Conservation (phyloP, 345 rosid species). For the Psidium guajava region DNA sequence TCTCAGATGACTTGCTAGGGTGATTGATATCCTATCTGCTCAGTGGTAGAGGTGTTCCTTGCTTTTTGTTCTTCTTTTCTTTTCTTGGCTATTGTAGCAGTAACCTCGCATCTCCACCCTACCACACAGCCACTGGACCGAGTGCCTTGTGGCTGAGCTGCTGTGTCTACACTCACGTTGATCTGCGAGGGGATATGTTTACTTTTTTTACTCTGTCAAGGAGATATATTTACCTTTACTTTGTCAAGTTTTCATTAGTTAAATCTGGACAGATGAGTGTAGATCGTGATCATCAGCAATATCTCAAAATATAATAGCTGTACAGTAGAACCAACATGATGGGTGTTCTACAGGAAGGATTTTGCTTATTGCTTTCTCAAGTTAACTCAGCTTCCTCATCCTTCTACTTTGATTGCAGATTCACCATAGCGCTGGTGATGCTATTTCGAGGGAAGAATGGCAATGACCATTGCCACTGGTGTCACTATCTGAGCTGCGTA, state of each 20-base stretch:
- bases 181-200: not conserved
- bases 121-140: not conserved
- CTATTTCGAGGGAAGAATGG: constrained; percentile 58
- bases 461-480: constrained; percentile 69
- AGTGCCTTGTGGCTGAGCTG: not conserved
- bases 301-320: not conserved
- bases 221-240: not conserved
- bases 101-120: not conserved
- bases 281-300: not conserved
- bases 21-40: not conserved
- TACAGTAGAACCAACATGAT: not conserved
- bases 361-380: not conserved
- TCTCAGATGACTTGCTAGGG: not conserved
- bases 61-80: not conserved
- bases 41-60: not conserved
- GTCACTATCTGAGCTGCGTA: constrained; percentile 77
- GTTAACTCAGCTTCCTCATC: not conserved
- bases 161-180: not conserved
- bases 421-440: constrained; percentile 49
- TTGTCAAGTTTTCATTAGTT: not conserved
- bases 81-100: not conserved
- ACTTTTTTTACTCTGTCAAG: not conserved
- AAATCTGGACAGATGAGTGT: not conserved
- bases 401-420: constrained; percentile 23
- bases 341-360: not conserved